Base-by-base conservation (phyloP, 768 basidiomycete species). In the Mycena galericulata region DNA sequence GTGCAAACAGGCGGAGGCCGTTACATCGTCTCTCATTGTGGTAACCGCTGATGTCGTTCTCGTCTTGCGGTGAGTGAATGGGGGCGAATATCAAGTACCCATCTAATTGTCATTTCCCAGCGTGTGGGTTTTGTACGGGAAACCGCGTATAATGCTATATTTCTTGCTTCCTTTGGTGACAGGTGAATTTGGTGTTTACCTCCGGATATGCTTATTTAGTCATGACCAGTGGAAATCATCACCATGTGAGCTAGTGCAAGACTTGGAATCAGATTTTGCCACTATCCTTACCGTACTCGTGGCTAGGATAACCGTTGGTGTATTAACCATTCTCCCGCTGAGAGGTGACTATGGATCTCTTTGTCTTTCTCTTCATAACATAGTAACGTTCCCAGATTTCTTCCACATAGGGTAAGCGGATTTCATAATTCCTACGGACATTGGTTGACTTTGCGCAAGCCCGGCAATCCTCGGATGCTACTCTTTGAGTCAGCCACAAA, bases 221-320 rank as follows among this genome's bases (percentile, higher is more conserved):
- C n/a, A n/a, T n/a, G n/a, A n/a, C 49, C n/a, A 57, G 56, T 18
- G 38, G 56, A 57, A 29, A 43, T 57, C 18, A 57, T 57, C 9
- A 43, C 41, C 7, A 43, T 43, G 56, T 57, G 30, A 43, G 56
- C 8, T 6, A 12, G 20, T 12, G 26, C n/a, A n/a, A n/a, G n/a
- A n/a, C n/a, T n/a, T n/a, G n/a, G n/a, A 49, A 29, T 29, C 26
- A 24, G 32, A n/a, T n/a, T n/a, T n/a, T 34, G 30, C 34, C 9
- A n/a, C 3, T 22, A 6, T 22, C 22, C 51, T 32, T 32, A n/a
- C n/a, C 32, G 20, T 14, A 53, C 14, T 4, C 51, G 3, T 8
- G n/a, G 6, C 29, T 53, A 36, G 29, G 51, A 34, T 32, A 26
- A 36, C 14, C n/a, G 34, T 53, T 34, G 47, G 10, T 53, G 51